Base-by-base conservation (phyloP, 1,139 yeast species). In the Hansenula lynferdii region DNA sequence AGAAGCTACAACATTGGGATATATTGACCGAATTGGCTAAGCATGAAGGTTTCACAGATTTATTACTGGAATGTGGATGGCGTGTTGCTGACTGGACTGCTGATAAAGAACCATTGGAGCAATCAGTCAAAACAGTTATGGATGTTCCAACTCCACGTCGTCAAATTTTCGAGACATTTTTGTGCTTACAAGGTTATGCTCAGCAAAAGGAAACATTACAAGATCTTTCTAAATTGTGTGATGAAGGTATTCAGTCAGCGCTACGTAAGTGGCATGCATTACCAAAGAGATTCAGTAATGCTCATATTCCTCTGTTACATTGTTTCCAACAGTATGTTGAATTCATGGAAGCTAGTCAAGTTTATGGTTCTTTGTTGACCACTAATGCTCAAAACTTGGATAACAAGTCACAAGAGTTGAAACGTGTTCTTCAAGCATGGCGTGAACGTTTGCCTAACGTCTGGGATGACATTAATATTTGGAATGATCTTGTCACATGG, bases 401-500 rank as follows among this genome's bases (percentile, higher is more conserved):
- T 54, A 79, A 83, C 23, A 92, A 90, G 60, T 85, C 96, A 0
- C 96, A 87, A 61, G 98, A 92, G 56, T 72, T 94, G 48, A 92
- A 92, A 64, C 76, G 97, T 42, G 96, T 92, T 1, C 65, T 94
- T 38, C 97, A 89, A 57, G 96, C 96, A 1, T 94, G 99, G 99
- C 74, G 98, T 56, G 98, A 92, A 58, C 79, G 99, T 48, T 68
- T 94, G 39, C 99, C 99, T 10, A 94, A 94, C 53, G 70, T 79
- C 12, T 92, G 97, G 97, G 99, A 94, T 63, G 98, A 94, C 58
- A 90, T 94, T 51, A 90, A 87, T 58, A 76, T 90, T 47, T 94
- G 99, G 99, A 90, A 95, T 50, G 99, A 94, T 57, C 68, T 94
- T 47, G 96, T 92, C 8, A 90, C 98, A 1, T 94, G 98, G 97